Percentiles rank a stretch among this genome's conserved stretches.
These are phyloP conservation scores for Colletotrichum theobromicola DNA, from an alignment of 2,329 filamentous ascomycete species.

Conservation along the genomic window DNA sequence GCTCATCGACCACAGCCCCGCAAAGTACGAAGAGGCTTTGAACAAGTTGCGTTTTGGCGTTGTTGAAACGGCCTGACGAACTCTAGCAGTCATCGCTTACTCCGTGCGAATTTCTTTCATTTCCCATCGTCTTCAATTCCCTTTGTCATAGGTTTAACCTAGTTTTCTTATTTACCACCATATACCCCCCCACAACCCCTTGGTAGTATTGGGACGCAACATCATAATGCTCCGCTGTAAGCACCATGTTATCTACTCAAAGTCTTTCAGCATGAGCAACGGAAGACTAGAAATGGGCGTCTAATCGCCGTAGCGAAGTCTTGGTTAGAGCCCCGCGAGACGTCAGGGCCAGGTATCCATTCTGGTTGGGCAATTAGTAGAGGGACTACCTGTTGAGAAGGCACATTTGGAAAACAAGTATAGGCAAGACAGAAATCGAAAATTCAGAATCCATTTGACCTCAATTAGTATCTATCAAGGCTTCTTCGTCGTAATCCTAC, in stretches of 20 bases:
- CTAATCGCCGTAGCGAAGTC: no score
- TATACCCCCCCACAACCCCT: slow-evolving; percentile 8
- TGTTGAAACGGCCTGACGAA: slow-evolving; percentile 29
- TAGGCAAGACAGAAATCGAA: neutral
- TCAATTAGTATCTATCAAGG: slow-evolving; percentile 24
- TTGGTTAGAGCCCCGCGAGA: neutral
- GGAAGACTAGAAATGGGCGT: neutral
- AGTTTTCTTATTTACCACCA: neutral
- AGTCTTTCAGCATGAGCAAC: neutral
- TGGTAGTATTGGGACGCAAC: neutral
- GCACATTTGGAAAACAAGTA: neutral
- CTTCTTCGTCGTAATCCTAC: slow-evolving; percentile 59
- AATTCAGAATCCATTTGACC: neutral
- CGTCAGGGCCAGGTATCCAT: neutral
- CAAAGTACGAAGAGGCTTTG: slow-evolving; percentile 73
- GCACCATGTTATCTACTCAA: neutral
- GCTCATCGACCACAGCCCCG: slow-evolving; percentile 78
- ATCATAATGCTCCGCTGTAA: neutral
- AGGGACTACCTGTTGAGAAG: neutral
- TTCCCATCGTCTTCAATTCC: neutral
- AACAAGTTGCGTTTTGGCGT: slow-evolving; percentile 62
- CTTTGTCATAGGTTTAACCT: neutral
- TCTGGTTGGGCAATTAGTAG: neutral
- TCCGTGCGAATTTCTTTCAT: neutral
- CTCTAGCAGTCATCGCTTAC: neutral